These are phyloP conservation scores for Parathielavia appendiculata DNA, from an alignment of 495 filamentous ascomycete genomes.

Conservation along the genomic window DNA sequence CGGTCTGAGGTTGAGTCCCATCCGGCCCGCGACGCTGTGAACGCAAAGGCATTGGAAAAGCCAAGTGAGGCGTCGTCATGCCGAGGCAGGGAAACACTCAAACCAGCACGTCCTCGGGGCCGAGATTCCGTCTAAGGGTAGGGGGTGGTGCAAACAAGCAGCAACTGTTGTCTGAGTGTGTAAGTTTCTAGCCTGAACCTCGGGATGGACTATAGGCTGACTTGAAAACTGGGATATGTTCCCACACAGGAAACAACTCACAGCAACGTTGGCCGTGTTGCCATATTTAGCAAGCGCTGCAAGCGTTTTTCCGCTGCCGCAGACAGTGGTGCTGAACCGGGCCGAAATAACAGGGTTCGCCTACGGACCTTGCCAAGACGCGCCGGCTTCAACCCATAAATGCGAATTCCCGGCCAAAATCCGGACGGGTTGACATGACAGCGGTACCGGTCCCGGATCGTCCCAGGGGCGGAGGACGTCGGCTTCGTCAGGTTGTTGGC, in stretches of 20 bases:
- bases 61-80: neutral
- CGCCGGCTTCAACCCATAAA: neutral
- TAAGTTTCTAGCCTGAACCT: neutral
- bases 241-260: neutral
- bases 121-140: neutral
- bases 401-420: too few relatives aligned
- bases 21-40: neutral
- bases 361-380: neutral
- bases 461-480: too few relatives aligned
- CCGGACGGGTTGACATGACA: too few relatives aligned
- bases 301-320: too few relatives aligned
- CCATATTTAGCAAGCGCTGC: conserved; percentile 10
- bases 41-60: neutral
- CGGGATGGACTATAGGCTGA: neutral
- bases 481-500: too few relatives aligned
- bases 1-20: neutral
- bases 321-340: neutral
- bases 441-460: too few relatives aligned
- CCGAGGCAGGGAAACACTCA: neutral
- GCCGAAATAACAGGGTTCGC: neutral
- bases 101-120: too few relatives aligned
- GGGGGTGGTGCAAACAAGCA: neutral
- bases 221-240: neutral
- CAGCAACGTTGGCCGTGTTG: neutral
- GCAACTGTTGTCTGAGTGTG: neutral